phyloP scores from a whole-genome alignment of 2,329 filamentous ascomycete species.

The Xylariaceae sp. region DNA sequence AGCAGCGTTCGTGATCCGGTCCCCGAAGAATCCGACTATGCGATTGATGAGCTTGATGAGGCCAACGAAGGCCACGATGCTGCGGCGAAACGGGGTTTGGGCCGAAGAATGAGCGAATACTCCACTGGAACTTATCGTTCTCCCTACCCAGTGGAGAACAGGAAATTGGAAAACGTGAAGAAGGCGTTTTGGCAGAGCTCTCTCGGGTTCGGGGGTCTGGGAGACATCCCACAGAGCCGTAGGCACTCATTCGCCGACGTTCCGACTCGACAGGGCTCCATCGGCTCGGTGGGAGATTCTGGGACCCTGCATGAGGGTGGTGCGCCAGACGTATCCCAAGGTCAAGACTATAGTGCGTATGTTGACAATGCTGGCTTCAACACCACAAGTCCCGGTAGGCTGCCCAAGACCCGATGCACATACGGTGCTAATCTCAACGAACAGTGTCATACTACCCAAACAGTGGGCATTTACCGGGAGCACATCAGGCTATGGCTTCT shows the following conservation, averaged over 20 bases:
- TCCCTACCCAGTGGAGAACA: slow-evolving; percentile 48
- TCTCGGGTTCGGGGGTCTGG: slow-evolving; percentile 54
- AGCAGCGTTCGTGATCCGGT: slow-evolving; percentile 51
- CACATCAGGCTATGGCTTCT: slow-evolving; percentile 30
- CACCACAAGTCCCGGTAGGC: slow-evolving; percentile 34
- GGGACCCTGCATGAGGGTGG: slow-evolving; percentile 38
- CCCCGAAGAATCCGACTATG: slow-evolving; percentile 60
- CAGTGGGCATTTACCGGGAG: slow-evolving; percentile 20
- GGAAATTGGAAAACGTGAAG: slow-evolving; percentile 58
- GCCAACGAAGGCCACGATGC: slow-evolving; percentile 44
- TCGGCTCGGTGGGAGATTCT: slow-evolving; percentile 51
- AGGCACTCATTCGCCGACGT: slow-evolving; percentile 73
- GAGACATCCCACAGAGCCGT: slow-evolving; percentile 63
- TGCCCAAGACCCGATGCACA: neutral
- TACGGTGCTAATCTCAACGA: slow-evolving; percentile 18
- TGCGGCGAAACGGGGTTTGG: slow-evolving; percentile 36
- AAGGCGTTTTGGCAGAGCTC: slow-evolving; percentile 66
- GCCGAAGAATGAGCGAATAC: slow-evolving; percentile 52
- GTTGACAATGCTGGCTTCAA: slow-evolving; percentile 30
- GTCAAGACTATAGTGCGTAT: slow-evolving; percentile 37
- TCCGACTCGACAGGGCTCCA: slow-evolving; percentile 55
- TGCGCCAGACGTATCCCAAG: slow-evolving; percentile 34
- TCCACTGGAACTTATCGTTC: slow-evolving; percentile 38
- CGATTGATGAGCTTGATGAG: slow-evolving; percentile 66
- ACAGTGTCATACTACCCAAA: slow-evolving; percentile 32